Evolutionary conservation across 805 yeast genomes (phyloP).

Genomic region (Millerago galiae): DNA sequence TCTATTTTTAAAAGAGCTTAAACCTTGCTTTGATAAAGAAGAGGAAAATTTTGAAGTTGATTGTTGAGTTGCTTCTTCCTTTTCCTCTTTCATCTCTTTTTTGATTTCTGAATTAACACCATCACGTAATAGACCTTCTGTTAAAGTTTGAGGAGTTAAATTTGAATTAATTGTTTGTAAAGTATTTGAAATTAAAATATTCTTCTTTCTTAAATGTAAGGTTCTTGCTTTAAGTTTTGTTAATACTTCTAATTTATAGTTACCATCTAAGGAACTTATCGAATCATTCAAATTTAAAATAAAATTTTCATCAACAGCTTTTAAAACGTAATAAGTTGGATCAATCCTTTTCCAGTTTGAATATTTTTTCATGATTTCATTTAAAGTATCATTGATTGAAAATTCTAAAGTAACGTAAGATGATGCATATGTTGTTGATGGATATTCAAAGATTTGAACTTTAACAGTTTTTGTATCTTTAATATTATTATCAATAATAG

Average conservation of each 20-base stretch:
- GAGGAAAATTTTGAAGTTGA: conserved; percentile 2
- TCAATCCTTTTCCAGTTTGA: conserved; percentile 29
- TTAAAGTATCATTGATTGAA: conserved; percentile 28
- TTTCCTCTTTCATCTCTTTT: background rate
- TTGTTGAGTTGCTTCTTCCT: background rate
- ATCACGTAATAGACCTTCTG: conserved; percentile 3
- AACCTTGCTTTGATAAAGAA: conserved; percentile 10
- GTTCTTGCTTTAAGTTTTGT: conserved; percentile 36
- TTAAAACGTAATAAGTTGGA: conserved; percentile 30
- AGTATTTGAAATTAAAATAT: conserved; percentile 8
- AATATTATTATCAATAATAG: conserved; percentile 17
- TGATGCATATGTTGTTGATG: conserved; percentile 25
- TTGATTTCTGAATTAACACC: background rate
- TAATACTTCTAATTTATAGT: conserved; percentile 34
- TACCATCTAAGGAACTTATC: conserved; percentile 36
- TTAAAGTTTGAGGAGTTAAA: conserved; percentile 24
- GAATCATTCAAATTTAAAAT: conserved; percentile 32
- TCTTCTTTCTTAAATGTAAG: conserved; percentile 27
- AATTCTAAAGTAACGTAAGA: conserved; percentile 25
- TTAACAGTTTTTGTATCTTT: conserved; percentile 24
- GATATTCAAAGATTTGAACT: conserved; percentile 29
- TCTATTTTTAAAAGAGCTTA: conserved; percentile 28
- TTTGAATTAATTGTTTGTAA: conserved; percentile 24
- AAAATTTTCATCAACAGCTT: conserved; percentile 26
- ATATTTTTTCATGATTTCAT: conserved; percentile 30